Evolutionary conservation across 2,329 filamentous ascomycete genomes (phyloP).

Genomic region (Diplodia seriata): DNA sequence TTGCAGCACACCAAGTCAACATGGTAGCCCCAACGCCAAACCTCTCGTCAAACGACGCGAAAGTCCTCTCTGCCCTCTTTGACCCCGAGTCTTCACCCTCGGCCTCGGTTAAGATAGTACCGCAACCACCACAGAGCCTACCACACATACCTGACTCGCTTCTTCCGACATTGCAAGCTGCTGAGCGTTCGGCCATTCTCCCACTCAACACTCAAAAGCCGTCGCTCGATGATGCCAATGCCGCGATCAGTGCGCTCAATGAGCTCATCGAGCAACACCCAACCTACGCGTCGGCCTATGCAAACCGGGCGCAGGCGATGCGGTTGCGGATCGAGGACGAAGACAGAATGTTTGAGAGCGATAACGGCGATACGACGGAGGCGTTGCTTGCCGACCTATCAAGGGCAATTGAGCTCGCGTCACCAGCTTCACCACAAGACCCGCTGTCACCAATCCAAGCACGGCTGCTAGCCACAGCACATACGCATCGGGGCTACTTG

Average conservation of each 20-base stretch:
- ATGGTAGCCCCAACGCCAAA: conserved; percentile 52
- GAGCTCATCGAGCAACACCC: conserved; percentile 65
- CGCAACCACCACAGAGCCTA: conserved; percentile 46
- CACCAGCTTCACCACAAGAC: conserved; percentile 30
- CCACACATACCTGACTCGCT: conserved; percentile 48
- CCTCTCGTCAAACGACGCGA: conserved; percentile 47
- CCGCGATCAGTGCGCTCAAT: conserved; percentile 54
- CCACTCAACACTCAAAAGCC: conserved; percentile 46
- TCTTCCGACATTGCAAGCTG: conserved; percentile 49
- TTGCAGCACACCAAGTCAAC: neutral
- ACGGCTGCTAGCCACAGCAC: conserved; percentile 71
- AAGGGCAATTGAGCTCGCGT: conserved; percentile 34
- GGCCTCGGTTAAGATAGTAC: conserved; percentile 55
- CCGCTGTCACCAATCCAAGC: conserved; percentile 68
- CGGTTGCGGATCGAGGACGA: conserved; percentile 68
- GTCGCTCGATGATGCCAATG: conserved; percentile 35
- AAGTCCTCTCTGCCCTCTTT: conserved; percentile 50
- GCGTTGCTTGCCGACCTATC: conserved; percentile 62
- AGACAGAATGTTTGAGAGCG: conserved; percentile 5
- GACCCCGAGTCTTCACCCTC: conserved; percentile 58
- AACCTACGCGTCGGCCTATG: conserved; percentile 73
- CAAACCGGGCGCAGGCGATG: conserved; percentile 75
- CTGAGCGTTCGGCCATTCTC: conserved; percentile 52
- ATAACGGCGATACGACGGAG: conserved; percentile 47
- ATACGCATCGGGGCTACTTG: conserved; percentile 70